A percentile compares a stretch with the other conserved stretches of the same genome.
These are phyloP conservation scores for Trichoderma reesei DNA, from an alignment of 495 filamentous ascomycete species.

Conservation along the genomic window DNA sequence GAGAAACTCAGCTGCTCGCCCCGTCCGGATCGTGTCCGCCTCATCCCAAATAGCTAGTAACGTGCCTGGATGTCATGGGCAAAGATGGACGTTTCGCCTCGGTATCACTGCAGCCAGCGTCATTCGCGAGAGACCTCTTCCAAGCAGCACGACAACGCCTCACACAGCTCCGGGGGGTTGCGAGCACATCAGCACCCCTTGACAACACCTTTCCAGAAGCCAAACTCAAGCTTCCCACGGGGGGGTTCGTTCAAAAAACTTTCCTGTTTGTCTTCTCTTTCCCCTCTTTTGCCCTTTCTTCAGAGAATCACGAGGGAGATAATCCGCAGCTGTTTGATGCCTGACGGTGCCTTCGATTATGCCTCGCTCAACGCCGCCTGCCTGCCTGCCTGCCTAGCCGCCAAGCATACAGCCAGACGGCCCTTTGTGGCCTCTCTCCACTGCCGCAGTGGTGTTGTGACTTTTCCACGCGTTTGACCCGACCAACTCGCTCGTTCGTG, in stretches of 20 bases:
- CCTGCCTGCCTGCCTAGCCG: neutral
- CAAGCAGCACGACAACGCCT: neutral
- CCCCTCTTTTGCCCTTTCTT: neutral
- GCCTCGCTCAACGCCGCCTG: neutral
- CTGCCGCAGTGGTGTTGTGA: neutral
- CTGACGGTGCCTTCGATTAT: neutral
- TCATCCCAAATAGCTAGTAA: neutral
- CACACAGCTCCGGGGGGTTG: neutral
- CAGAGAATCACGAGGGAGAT: neutral
- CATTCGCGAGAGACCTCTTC: neutral
- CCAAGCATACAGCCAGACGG: neutral
- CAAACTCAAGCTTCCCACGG: neutral
- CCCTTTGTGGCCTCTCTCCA: neutral
- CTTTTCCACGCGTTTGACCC: neutral
- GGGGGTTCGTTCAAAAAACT: neutral
- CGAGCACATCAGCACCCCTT: neutral
- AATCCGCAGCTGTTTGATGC: neutral
- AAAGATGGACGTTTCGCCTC: neutral
- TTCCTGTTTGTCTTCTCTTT: neutral
- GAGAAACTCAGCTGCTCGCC: constrained; percentile 1
- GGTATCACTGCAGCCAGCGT: too few relatives aligned
- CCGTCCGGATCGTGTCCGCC: neutral
- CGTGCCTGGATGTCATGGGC: neutral
- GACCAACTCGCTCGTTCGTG: neutral
- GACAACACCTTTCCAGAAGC: neutral